Evolutionary conservation across 2,329 filamentous ascomycete species (phyloP).

Genomic region (Parastagonospora nodorum): DNA sequence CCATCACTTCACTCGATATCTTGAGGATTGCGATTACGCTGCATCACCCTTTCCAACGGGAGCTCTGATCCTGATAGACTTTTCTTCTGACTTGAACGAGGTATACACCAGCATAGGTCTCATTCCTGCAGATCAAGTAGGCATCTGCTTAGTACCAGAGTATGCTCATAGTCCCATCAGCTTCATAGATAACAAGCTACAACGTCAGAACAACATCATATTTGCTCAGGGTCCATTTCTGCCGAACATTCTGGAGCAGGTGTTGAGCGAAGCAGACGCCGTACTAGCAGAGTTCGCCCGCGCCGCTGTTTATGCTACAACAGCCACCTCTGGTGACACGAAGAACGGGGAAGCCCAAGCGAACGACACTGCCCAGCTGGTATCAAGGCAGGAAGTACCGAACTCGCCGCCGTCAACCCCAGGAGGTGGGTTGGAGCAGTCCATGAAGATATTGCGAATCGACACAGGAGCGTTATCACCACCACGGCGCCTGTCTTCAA

Average conservation of each 20-base stretch:
- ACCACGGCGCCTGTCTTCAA: background rate
- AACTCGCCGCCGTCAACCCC: background rate
- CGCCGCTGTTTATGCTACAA: too few species aligned
- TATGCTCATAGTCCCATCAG: conserved; percentile 16
- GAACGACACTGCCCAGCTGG: background rate
- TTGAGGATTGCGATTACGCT: conserved; percentile 15
- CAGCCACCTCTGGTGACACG: background rate
- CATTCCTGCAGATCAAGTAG: conserved; percentile 22
- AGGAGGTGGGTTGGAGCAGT: conserved; percentile 13
- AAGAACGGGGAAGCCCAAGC: background rate
- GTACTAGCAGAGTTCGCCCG: conserved; percentile 12
- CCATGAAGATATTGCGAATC: conserved; percentile 13
- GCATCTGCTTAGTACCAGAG: conserved; percentile 38
- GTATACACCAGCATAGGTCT: conserved; percentile 18
- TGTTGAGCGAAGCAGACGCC: conserved; percentile 16
- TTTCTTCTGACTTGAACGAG: conserved; percentile 19
- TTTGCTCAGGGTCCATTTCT: conserved; percentile 36
- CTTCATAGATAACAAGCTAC: conserved; percentile 16
- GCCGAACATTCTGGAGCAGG: conserved; percentile 20
- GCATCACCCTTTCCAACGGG: conserved; percentile 11
- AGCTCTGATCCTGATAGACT: conserved; percentile 33
- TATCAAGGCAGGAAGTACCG: conserved; percentile 10
- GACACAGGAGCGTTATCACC: background rate
- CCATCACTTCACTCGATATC: conserved; percentile 19
- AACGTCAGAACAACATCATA: conserved; percentile 23